These are phyloP conservation scores for Macrolepiota albuminosa DNA, from an alignment of 768 basidiomycete species.

Conservation along the genomic window DNA sequence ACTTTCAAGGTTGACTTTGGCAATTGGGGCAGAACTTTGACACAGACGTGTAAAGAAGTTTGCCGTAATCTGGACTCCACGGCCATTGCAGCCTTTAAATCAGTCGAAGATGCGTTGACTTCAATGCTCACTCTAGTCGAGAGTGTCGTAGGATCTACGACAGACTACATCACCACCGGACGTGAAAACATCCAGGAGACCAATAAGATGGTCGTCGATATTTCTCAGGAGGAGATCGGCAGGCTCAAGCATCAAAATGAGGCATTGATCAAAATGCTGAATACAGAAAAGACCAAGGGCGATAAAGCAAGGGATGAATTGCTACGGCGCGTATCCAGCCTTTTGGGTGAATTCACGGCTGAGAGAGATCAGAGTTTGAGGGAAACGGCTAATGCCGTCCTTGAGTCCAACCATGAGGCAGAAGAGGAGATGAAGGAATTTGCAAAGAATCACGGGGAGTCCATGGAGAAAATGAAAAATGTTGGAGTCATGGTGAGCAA, in stretches of 20 bases:
- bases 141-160: constrained; percentile 50
- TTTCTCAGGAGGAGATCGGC: constrained; percentile 47
- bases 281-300: constrained; percentile 60
- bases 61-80: constrained; percentile 42
- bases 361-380: constrained; percentile 64
- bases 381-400: constrained; percentile 49
- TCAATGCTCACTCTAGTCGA: constrained; percentile 59
- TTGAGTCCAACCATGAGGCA: constrained; percentile 50
- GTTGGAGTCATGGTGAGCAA: constrained; percentile 37
- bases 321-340: constrained; percentile 65
- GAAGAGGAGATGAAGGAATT: constrained; percentile 47
- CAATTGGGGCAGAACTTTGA: constrained; percentile 53
- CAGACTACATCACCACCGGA: constrained; percentile 53
- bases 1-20: constrained; percentile 46
- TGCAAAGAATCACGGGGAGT: constrained; percentile 41
- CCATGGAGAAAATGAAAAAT: constrained; percentile 35
- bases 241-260: constrained; percentile 71
- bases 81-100: constrained; percentile 39
- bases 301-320: constrained; percentile 69
- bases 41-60: constrained; percentile 40
- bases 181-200: constrained; percentile 45
- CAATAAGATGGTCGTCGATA: constrained; percentile 41
- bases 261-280: constrained; percentile 53
- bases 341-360: constrained; percentile 67
- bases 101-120: constrained; percentile 56